These are phyloP conservation scores for Cotoneaster glaucophyllus DNA, from an alignment of 306 rosid species.

Conservation along the genomic window DNA sequence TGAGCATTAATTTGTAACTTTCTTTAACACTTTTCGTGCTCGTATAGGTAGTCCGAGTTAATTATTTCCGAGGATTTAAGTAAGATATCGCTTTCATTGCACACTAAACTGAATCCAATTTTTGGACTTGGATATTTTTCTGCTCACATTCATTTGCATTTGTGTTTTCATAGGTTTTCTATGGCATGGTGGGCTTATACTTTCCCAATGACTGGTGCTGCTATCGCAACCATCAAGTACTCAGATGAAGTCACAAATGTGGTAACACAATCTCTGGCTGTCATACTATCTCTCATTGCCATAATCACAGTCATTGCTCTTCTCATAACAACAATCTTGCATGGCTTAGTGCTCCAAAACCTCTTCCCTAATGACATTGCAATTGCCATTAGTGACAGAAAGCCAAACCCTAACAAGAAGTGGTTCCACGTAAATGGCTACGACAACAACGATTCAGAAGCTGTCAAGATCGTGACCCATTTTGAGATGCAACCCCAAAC, in stretches of 20 bases:
- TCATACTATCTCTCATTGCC: constrained; percentile 38
- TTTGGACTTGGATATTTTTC: not conserved
- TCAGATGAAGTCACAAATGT: constrained; percentile 50
- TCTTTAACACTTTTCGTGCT: not conserved
- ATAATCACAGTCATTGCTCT: constrained; percentile 46
- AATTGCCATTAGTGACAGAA: constrained; percentile 84
- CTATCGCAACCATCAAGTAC: constrained; percentile 74
- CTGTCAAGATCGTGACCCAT: not conserved
- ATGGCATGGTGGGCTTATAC: constrained; percentile 99
- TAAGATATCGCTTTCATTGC: constrained; percentile 19
- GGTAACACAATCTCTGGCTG: constrained; percentile 48
- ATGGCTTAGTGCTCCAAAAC: constrained; percentile 61
- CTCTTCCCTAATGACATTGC: constrained; percentile 91
- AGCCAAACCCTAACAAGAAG: constrained; percentile 37
- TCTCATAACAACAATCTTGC: constrained; percentile 51
- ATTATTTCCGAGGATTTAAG: constrained; percentile 77
- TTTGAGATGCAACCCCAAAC: no score
- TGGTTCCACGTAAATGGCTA: constrained; percentile 54
- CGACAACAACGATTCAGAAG: constrained; percentile 46
- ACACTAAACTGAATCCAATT: not conserved
- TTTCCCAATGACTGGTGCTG: constrained; percentile 98
- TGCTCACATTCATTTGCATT: constrained; percentile 8
- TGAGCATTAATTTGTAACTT: not conserved
- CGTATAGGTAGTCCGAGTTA: constrained; percentile 72
- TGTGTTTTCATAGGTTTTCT: constrained; percentile 53